These are phyloP conservation scores for Dittrichia graveolens DNA, from an alignment of 129 eudicot species.

Conservation along the genomic window DNA sequence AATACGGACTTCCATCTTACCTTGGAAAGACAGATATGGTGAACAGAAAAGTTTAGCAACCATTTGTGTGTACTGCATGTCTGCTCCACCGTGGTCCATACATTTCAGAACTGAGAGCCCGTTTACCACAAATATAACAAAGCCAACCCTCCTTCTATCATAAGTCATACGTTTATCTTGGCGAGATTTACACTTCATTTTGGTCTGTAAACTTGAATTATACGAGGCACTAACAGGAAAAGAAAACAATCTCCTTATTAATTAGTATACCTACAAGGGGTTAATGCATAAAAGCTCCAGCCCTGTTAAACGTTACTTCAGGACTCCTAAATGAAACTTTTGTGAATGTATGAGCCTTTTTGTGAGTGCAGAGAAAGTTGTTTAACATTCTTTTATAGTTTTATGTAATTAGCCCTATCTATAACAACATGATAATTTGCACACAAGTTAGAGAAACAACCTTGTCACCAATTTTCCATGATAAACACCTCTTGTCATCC, in stretches of 20 bases:
- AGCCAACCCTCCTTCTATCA: constrained; percentile 54
- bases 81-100: constrained; percentile 40
- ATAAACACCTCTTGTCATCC: constrained; percentile 79
- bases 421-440: not conserved
- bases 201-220: constrained; percentile 11
- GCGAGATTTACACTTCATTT: constrained; percentile 41
- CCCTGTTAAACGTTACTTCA: no score
- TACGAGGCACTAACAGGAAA: constrained; percentile 5
- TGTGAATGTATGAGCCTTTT: not conserved
- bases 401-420: no score
- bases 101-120: constrained; percentile 69
- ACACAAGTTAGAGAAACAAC: constrained; percentile 26
- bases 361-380: not conserved
- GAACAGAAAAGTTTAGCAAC: constrained; percentile 46
- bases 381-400: no score
- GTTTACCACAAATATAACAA: constrained; percentile 76
- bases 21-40: constrained; percentile 69
- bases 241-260: not conserved
- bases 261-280: not conserved
- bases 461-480: constrained; percentile 62
- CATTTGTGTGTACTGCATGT: constrained; percentile 40
- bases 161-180: constrained; percentile 23
- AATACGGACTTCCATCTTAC: constrained; percentile 30
- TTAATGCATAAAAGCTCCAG: not conserved
- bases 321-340: not conserved